Base-by-base conservation (phyloP, 441 rosid genomes). In the Melastoma candidum region DNA sequence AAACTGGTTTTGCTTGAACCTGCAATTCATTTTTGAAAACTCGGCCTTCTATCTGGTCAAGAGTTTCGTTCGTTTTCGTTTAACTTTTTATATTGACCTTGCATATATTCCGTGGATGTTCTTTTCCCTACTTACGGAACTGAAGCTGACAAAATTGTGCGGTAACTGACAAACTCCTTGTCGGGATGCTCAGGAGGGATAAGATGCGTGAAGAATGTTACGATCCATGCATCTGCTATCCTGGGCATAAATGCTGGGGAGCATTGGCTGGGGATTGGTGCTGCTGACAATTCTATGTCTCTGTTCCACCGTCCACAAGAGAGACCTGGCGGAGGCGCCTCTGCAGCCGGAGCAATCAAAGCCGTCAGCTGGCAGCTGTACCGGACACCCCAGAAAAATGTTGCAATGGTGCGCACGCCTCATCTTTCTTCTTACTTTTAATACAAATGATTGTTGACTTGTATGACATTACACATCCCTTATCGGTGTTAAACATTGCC, bases 261-360 rank as follows among this genome's bases (percentile, higher is more conserved):
- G 29, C 71, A 86, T 57, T 93, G 97, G 97, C 56, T 93, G 63
- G 97, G 99, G 58, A 72, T 89, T 25, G 99, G 96, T 63, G 97
- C 97, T 57, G 95, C 97, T 65, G 99, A 93, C 72, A 93, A 86
- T 76, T 89, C 99, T 10, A 80, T 93, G 97, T 89, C 99, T 67
- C 89, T 93, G 46, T 93, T 86, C 68, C 92, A 93, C 59, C 88
- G 95, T 49, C 97, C 97, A 61, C 93, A 88, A 72, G 94, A 85
- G 66, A 71, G 94, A 59, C 77, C 71, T 6, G 77, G 82, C 46
- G 22, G 22, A 17, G 71, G 83, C 67, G 50, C 78, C 53, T 66
- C 88, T 13, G 68, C 61, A 58, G 47, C 88, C 0, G 97, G 95
- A 56, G 72, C 93, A 48, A 36, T 36, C 41, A 89, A 79, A 76